Conservation (phyloP, 208 protist species). For the Acanthamoeba rhysodes region DNA sequence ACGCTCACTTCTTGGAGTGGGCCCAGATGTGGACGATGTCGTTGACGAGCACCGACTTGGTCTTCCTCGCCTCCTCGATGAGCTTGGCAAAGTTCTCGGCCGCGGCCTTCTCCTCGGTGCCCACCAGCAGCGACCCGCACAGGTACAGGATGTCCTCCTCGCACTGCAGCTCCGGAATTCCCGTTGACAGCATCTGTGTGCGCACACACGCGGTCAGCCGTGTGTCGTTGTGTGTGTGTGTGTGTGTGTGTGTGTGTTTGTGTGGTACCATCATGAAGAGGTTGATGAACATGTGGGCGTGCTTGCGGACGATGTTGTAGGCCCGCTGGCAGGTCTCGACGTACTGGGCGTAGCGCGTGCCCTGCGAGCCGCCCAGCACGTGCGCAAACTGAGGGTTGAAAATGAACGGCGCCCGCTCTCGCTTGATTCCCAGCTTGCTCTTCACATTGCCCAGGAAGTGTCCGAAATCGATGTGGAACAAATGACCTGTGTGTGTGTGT, state of each 20-base stretch:
- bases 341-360: slow-evolving; percentile 76
- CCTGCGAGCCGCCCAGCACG: slow-evolving; percentile 87
- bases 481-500: slow-evolving; percentile 82
- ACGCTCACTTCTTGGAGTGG: slow-evolving; percentile 17
- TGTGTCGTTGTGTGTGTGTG: neutral
- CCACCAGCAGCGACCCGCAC: slow-evolving; percentile 72
- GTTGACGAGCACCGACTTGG: slow-evolving; percentile 81
- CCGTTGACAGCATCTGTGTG: slow-evolving; percentile 88
- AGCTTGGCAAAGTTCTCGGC: slow-evolving; percentile 74
- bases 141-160: slow-evolving; percentile 83
- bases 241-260: neutral
- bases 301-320: slow-evolving; percentile 88
- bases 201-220: neutral
- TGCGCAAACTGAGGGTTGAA: slow-evolving; percentile 89
- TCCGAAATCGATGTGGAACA: slow-evolving; percentile 95
- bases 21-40: slow-evolving; percentile 80
- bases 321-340: slow-evolving; percentile 82
- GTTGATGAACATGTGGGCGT: slow-evolving; percentile 90
- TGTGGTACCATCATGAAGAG: slow-evolving; percentile 86
- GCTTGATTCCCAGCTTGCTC: slow-evolving; percentile 77
- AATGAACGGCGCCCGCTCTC: slow-evolving; percentile 88
- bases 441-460: slow-evolving; percentile 93
- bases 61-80: slow-evolving; percentile 79
- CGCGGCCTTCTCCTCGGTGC: slow-evolving; percentile 45
- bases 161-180: slow-evolving; percentile 87